A percentile compares a stretch with the other conserved stretches of the same genome.
phyloP scores from a whole-genome alignment of 2,329 filamentous ascomycete genomes.

The Curvularia sp. region DNA sequence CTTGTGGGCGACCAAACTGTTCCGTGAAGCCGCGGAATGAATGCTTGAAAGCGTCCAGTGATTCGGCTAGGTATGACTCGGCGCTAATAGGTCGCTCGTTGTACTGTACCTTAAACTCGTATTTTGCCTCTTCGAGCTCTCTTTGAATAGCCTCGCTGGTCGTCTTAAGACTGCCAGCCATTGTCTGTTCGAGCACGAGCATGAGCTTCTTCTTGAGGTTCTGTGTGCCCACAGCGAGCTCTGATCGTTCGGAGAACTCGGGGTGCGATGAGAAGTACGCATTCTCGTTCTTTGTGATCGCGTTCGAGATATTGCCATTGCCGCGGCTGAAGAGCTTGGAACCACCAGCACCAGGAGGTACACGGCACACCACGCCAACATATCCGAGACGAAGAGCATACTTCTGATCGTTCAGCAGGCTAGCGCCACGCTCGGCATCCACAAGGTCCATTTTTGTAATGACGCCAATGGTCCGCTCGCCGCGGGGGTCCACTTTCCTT shows the following conservation, averaged over 20 bases:
- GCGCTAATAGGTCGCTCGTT: constrained; percentile 94
- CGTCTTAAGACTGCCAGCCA: constrained; percentile 88
- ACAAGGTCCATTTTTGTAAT: constrained; percentile 99
- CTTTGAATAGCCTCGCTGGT: constrained; percentile 93
- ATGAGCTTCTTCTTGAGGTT: constrained; percentile 94
- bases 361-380: constrained; percentile 89
- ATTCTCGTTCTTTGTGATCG: constrained; percentile 87
- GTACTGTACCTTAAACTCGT: constrained; percentile 99
- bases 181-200: constrained; percentile 94
- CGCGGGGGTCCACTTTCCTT: constrained; percentile 87
- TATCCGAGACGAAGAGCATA: constrained; percentile 96
- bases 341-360: constrained; percentile 67
- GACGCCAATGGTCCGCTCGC: constrained; percentile 97
- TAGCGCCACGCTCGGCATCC: constrained; percentile 77
- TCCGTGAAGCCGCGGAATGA: constrained; percentile 95
- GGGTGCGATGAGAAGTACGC: constrained; percentile 86
- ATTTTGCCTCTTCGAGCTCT: constrained; percentile 94
- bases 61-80: constrained; percentile 95
- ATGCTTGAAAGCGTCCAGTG: constrained; percentile 95
- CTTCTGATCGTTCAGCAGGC: constrained; percentile 85
- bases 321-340: constrained; percentile 82
- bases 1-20: constrained; percentile 85
- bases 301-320: constrained; percentile 76
- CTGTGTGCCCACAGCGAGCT: constrained; percentile 80
- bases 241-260: constrained; percentile 77